Percentiles rank a stretch among this genome's conserved stretches.
Conservation (phyloP, 129 eudicot genomes). For the Lactuca sativa region DNA sequence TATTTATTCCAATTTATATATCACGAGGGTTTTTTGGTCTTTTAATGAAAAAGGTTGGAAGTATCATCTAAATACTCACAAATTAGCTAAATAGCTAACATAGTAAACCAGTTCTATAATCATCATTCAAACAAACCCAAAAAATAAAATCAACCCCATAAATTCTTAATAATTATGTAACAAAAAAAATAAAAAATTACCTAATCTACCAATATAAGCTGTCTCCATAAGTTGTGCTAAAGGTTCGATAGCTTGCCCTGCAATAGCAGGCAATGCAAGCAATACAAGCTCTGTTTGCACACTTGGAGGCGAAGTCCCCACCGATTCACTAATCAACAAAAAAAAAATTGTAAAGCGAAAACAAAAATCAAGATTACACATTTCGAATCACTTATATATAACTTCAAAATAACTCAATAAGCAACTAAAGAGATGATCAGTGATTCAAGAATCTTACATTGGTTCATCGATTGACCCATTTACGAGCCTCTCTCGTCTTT, state of each 20-base stretch:
- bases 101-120: neutral
- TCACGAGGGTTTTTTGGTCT: too few species aligned
- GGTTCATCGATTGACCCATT: conserved; percentile 38
- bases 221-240: conserved; percentile 73
- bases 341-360: neutral
- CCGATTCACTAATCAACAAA: conserved; percentile 36
- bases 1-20: too few species aligned
- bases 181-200: conserved; percentile 13
- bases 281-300: conserved; percentile 59
- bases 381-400: neutral
- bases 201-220: conserved; percentile 66
- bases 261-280: conserved; percentile 70
- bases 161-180: too few species aligned
- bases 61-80: too few species aligned
- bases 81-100: neutral
- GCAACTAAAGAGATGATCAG: conserved; percentile 4
- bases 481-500: conserved; percentile 40
- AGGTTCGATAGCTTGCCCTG: conserved; percentile 77
- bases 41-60: too few species aligned
- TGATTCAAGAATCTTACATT: conserved; percentile 32
- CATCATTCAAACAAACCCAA: neutral
- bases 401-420: neutral
- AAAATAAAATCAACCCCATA: neutral
- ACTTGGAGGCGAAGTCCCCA: conserved; percentile 35
- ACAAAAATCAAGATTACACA: conserved; percentile 5